Base-by-base conservation (phyloP, 176 grass and related monocot genomes). In the Bonia amplexicaulis region DNA sequence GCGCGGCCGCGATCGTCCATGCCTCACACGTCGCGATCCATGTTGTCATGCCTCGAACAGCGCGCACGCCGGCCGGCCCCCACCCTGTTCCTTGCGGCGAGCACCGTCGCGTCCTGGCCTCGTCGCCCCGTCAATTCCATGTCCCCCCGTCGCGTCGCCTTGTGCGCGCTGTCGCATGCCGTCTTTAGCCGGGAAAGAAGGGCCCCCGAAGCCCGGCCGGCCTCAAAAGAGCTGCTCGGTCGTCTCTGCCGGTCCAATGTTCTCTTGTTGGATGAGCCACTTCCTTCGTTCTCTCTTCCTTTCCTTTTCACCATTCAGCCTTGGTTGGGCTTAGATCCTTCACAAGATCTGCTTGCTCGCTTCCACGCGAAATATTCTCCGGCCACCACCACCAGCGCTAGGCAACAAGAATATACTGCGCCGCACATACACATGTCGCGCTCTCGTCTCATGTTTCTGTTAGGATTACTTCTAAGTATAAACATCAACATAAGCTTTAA, bases 361-460 rank as follows among this genome's bases (percentile, higher is more conserved):
- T 90, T 89, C 81, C 65, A 81, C 85, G 12, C 12, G 29, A 80
- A 82, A 89, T 69, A 84, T 90, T 84, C 87, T 72, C 76, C 62
- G 63, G 80, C 76, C 69, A 87, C 65, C 80, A 81, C 53, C 72
- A 66, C 67, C 88, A 71, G 47, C 52, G 78, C 91, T 85, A 93
- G 76, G 79, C 88, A 90, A 90, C 85, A 88, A 93, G 88, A 85
- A 90, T 90, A 82, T 82, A 81, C 82, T 25, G 66, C 78, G 47
- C 40, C 74, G 69, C 79, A 82, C 12, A 77, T 33, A 75, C 70
- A 89, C 57, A 82, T 40, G 69, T 89, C 87, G 69, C 45, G 19
- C n/a, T 61, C 47, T 60, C 76, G 26, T 70, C 73, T 58, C 55
- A 6, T 63, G 74, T 66, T 66, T n/a, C n/a, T n/a, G n/a, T n/a